phyloP scores from a whole-genome alignment of 1,139 yeast species.

The Scheffersomyces illinoinensis region DNA sequence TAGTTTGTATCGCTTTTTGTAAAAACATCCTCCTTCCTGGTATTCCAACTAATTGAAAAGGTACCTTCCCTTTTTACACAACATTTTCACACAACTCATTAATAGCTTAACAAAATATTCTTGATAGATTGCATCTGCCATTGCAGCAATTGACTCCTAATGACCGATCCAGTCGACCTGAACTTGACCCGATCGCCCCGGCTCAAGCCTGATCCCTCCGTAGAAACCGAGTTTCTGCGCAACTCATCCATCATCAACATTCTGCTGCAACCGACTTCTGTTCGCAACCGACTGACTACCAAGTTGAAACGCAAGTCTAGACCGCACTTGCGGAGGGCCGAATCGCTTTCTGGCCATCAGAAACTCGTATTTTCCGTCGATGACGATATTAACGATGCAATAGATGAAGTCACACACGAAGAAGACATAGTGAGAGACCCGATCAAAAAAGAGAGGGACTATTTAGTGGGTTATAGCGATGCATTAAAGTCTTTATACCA shows the following conservation, averaged over 20 bases:
- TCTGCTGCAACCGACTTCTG: constrained; percentile 10
- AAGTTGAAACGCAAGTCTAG: constrained; percentile 21
- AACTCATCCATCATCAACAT: constrained; percentile 7
- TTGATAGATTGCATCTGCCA: not conserved
- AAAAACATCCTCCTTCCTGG: not conserved
- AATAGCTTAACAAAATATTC: not conserved
- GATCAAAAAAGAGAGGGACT: constrained; percentile 50
- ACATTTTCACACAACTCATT: not conserved
- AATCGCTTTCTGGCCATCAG: constrained; percentile 19
- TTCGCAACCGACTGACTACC: constrained; percentile 9
- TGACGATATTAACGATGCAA: constrained; percentile 55
- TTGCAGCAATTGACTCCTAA: not conserved
- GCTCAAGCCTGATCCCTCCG: constrained; percentile 1
- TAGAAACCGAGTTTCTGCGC: not conserved
- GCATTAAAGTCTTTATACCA: constrained; percentile 52
- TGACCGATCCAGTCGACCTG: not conserved
- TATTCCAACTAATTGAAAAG: no score
- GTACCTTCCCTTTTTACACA: not conserved
- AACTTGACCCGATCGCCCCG: not conserved
- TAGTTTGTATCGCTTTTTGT: no score
- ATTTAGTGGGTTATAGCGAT: constrained; percentile 71
- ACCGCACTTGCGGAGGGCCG: constrained; percentile 25
- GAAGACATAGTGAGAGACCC: constrained; percentile 27
- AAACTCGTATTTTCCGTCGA: constrained; percentile 66
- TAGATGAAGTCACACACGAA: constrained; percentile 49